Base-by-base conservation (phyloP, 441 rosid genomes). In the Bocquillonia castaneifolia region DNA sequence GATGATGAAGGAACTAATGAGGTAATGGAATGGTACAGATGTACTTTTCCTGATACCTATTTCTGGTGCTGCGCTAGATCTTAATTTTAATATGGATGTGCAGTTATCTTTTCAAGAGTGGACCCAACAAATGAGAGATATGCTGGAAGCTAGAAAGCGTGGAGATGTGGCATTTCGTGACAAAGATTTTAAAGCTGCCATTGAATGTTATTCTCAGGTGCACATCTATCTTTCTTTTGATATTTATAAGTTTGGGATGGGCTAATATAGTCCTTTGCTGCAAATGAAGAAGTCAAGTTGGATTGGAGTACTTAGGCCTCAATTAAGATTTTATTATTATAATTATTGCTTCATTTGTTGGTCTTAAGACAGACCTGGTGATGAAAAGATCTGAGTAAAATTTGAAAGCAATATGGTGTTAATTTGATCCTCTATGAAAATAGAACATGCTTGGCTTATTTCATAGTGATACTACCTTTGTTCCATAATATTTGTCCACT, bases 81-180 rank as follows among this genome's bases (percentile, higher is more conserved):
- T 66, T 63, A 14, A 14, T 22, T 48, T 67, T 65, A 13, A 52
- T 23, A 36, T 56, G 67, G 50, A 64, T 69, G 37, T 74, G 54
- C 74, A 92, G 96, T 76, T 90, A 76, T 92, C 96, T 67, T 92
- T 92, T 74, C 96, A 92, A 92, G 98, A 92, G 82, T 92, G 96
- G 98, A 89, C 95, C 14, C 96, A 91, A 72, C 92, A 85, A 73
- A 91, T 89, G 84, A 88, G 92, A 72, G 97, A 91, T 68, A 89
- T 83, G 90, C 75, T 91, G 77, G 97, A 91, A 66, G 96, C 97
- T 25, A 81, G 94, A 71, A 89, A 91, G 87, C 83, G 84, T 18
- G 97, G 97, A 28, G 97, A 91, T 68, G 79, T 83, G 72, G 86
- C 92, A 72, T 91, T 89, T 72, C 86, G 91, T 6, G 94, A 89